phyloP scores from a whole-genome alignment of 495 filamentous ascomycete genomes.

The Penicillium waksmanii region DNA sequence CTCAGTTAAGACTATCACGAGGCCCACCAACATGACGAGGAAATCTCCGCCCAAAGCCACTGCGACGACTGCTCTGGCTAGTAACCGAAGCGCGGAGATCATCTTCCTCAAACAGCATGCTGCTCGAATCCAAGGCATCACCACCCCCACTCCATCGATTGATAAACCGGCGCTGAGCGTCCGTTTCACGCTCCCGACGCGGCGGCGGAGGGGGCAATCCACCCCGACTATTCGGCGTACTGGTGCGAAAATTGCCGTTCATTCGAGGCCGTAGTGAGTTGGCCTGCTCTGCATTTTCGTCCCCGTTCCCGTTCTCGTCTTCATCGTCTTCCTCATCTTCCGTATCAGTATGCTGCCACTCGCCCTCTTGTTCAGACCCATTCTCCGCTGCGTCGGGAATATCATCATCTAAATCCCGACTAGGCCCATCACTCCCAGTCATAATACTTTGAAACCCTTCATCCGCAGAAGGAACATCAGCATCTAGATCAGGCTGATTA shows the following conservation, averaged over 20 bases:
- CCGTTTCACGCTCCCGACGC: constrained; percentile 38
- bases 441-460: constrained; percentile 20
- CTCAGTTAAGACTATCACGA: constrained; percentile 46
- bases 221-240: constrained; percentile 41
- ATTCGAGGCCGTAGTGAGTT: constrained; percentile 31
- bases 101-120: constrained; percentile 46
- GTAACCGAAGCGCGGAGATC: constrained; percentile 47
- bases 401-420: constrained; percentile 45
- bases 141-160: constrained; percentile 52
- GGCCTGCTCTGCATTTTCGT: constrained; percentile 13
- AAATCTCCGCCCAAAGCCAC: constrained; percentile 40
- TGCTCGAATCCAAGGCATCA: constrained; percentile 46
- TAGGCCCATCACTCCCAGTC: constrained; percentile 29
- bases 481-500: constrained; percentile 49
- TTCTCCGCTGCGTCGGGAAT: constrained; percentile 45
- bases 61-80: constrained; percentile 45
- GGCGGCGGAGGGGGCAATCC: constrained; percentile 35
- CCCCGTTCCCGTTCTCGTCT: constrained; percentile 38
- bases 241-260: constrained; percentile 40
- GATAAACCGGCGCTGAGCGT: constrained; percentile 48
- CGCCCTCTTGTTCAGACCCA: constrained; percentile 39
- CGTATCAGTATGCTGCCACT: constrained; percentile 78
- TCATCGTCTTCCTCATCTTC: constrained; percentile 66
- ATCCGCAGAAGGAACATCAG: constrained; percentile 43
- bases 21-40: constrained; percentile 42